These are phyloP conservation scores for Yarrowia galli DNA, from an alignment of 1,139 yeast species.

Conservation along the genomic window DNA sequence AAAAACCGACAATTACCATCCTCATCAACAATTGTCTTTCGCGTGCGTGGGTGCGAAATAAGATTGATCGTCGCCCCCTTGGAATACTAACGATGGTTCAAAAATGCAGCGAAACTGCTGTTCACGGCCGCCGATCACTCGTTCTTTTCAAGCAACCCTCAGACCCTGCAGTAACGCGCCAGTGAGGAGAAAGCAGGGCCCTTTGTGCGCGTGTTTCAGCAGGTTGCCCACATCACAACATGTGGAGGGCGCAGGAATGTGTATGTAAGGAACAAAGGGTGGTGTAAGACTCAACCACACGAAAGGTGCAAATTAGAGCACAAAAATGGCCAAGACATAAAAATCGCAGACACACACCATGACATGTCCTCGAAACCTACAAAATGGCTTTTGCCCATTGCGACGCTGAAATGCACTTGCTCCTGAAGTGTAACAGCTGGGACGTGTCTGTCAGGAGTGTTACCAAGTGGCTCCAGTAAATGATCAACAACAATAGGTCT, in stretches of 20 bases:
- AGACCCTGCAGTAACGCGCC: constrained; percentile 31
- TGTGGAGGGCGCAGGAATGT: neutral
- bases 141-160: constrained; percentile 15
- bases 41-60: constrained; percentile 11
- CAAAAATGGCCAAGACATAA: neutral
- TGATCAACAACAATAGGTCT: constrained; percentile 17
- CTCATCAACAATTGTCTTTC: neutral
- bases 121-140: constrained; percentile 9
- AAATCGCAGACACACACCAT: neutral
- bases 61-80: constrained; percentile 35
- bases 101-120: constrained; percentile 25
- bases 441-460: constrained; percentile 2
- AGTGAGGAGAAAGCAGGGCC: constrained; percentile 18
- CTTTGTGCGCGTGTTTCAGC: constrained; percentile 24
- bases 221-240: constrained; percentile 5
- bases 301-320: neutral
- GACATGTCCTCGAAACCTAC: neutral
- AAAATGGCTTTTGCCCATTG: neutral
- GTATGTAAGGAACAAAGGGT: neutral
- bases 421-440: neutral
- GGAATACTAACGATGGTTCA: constrained; percentile 1
- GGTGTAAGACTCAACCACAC: neutral
- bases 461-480: constrained; percentile 3
- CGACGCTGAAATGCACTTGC: neutral
- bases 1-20: neutral